Evolutionary conservation across 768 basidiomycete species (phyloP).

Genomic region (Calvatia gigantea): DNA sequence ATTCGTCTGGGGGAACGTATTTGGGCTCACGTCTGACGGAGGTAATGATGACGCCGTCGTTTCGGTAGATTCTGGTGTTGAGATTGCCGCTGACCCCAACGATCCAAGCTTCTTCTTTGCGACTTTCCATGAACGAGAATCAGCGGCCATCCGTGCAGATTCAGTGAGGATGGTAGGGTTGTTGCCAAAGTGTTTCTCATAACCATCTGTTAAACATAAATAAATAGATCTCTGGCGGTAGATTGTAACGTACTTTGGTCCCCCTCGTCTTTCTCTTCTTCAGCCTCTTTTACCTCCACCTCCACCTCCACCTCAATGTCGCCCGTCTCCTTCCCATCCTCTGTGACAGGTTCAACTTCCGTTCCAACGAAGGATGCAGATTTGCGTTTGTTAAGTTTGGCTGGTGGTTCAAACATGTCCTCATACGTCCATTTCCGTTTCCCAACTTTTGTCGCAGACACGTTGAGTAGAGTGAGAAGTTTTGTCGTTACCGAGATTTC

Average conservation of each 20-base stretch:
- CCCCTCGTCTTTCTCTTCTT: conserved; percentile 24
- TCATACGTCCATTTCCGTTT: conserved; percentile 51
- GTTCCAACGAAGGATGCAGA: conserved; percentile 31
- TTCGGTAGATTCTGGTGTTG: conserved; percentile 39
- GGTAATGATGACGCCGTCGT: conserved; percentile 24
- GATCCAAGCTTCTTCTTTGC: conserved; percentile 48
- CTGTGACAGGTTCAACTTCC: not conserved
- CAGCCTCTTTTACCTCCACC: conserved; percentile 18
- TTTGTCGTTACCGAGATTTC: conserved; percentile 66
- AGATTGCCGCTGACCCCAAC: conserved; percentile 53
- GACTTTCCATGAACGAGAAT: conserved; percentile 54
- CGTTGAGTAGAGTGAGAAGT: conserved; percentile 85
- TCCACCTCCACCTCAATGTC: conserved; percentile 18
- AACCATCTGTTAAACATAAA: conserved; percentile 26
- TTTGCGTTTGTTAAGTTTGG: conserved; percentile 72
- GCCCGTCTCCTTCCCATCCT: conserved; percentile 15
- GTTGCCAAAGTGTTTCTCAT: conserved; percentile 75
- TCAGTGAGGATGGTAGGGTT: conserved; percentile 50
- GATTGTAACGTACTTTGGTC: conserved; percentile 23
- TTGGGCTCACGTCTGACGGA: conserved; percentile 27
- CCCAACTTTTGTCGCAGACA: conserved; percentile 71
- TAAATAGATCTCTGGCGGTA: not conserved
- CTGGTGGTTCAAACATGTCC: conserved; percentile 35
- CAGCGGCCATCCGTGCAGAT: conserved; percentile 45
- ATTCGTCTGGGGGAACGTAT: not conserved